phyloP scores from a whole-genome alignment of 1,284 basidiomycete genomes.

The Anthracocystis setariae region DNA sequence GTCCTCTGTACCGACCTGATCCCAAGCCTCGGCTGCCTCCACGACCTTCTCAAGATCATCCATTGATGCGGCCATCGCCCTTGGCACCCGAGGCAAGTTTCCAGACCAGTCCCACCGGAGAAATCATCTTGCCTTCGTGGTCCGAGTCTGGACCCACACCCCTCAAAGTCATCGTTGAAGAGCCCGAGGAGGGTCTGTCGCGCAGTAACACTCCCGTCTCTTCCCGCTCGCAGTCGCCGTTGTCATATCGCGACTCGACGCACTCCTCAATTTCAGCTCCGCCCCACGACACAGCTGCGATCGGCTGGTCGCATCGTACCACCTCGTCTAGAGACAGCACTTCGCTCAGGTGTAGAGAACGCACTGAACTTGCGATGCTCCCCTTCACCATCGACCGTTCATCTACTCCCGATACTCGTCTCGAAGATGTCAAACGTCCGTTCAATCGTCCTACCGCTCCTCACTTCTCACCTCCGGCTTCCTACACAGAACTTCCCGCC shows the following conservation, averaged over 20 bases:
- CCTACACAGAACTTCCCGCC: slow-evolving; percentile 3
- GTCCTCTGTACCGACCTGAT: slow-evolving; percentile 38
- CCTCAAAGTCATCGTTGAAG: slow-evolving; percentile 49
- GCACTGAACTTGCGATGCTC: slow-evolving; percentile 27
- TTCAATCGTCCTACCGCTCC: slow-evolving; percentile 21
- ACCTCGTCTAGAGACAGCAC: slow-evolving; percentile 20
- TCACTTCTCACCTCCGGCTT: background rate
- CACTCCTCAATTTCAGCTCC: slow-evolving; percentile 11
- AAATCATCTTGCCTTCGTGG: slow-evolving; percentile 48
- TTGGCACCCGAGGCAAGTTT: slow-evolving; percentile 10
- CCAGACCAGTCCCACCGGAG: slow-evolving; percentile 34
- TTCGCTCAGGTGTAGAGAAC: slow-evolving; percentile 39
- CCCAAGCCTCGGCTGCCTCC: slow-evolving; percentile 40
- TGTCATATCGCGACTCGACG: slow-evolving; percentile 7
- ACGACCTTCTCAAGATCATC: slow-evolving; percentile 30
- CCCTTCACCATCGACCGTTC: slow-evolving; percentile 44
- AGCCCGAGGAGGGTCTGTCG: slow-evolving; percentile 33
- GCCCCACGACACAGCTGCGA: slow-evolving; percentile 1
- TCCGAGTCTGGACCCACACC: slow-evolving; percentile 41
- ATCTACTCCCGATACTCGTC: slow-evolving; percentile 45
- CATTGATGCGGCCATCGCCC: slow-evolving; percentile 19
- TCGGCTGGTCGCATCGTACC: slow-evolving; percentile 24
- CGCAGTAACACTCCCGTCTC: slow-evolving; percentile 21
- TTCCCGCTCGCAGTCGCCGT: slow-evolving; percentile 22
- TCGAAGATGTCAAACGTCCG: slow-evolving; percentile 45